Evolutionary conservation across 495 filamentous ascomycete species (phyloP), one percentile per base, ranked within the genome.

Genomic region (Hypoxylon intermedium): DNA sequence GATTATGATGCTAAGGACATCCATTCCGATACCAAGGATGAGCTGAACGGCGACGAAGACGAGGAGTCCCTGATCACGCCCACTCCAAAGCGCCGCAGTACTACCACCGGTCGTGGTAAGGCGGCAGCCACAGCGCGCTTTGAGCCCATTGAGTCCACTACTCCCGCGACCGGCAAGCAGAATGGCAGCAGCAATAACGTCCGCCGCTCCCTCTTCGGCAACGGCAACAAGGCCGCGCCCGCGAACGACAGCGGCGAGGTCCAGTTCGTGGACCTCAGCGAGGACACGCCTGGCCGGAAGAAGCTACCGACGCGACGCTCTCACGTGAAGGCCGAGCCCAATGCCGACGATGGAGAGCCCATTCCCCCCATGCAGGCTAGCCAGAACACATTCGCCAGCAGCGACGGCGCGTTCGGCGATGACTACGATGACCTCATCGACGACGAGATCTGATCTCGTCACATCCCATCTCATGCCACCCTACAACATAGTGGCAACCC

Each of bases 1-100:
- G 61, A 67, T 16, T 62, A 61, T 19, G 60, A 65, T 4, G 30
- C 50, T n/a, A 65, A 65, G 23, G 60, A 71, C 20, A 44, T 71
- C 7, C 55, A 70, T 9, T 69, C 71, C 1, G 60, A 67, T 6
- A 51, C 45, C 9, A 60, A 72, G 50, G 58, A 57, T 11, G 57
- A 53, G 13, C 34, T 58, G 7, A 47, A 57, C 9, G 45, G 67
- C 41, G 68, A 72, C n/a, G 66, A 70, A 15, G 63, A 53, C 21
- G 48, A 69, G 3, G 65, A 73, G 44, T 23, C 20, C 5, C 40
- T 45, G n/a, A 11, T 37, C 40, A 53, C 60, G 5, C 65, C 67
- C 1, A 51, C 67, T 0, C 53, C 54, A 13, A 67, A 55, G 45
- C 59, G 59, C 5, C 67, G 46, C 5, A n/a, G n/a, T n/a, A 43